Base-by-base conservation (phyloP, 371 early-diverging fungal species). In the Apophysomyces elegans region DNA sequence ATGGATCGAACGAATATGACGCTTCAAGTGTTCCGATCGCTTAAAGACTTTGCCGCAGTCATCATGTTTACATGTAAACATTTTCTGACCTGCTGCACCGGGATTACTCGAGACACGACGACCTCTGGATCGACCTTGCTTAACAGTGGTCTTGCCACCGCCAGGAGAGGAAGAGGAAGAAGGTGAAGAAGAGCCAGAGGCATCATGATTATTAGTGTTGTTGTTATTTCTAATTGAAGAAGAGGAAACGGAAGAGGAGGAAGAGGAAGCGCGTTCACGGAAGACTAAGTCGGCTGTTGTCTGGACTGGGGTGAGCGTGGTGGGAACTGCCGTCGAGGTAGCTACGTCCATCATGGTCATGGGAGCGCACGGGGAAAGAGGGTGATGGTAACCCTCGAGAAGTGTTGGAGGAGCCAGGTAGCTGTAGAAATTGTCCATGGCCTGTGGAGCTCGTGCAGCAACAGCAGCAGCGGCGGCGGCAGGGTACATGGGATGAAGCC, bases 11-110 rank as follows among this genome's bases (percentile, higher is more conserved):
- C 89, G 80, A 36, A 84, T 78, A 69, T 93, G 94, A 9, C 96
- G 78, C 72, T 91, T 90, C 60, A 94, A 77, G 74, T 94, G 93
- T 72, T 94, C 94, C 61, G 84, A 87, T 9, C 94, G 82, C 78
- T 93, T 93, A 73, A 94, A 96, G 41, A 85, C 82, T 50, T 90
- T 84, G 57, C 86, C 86, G 67, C 96, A 95, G 37, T 79, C 80
- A 21, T 74, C 78, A 65, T 78, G 70, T 1, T 72, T 72, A 66
- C 88, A 87, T 0, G 75, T 73, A 64, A 83, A 83, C 68, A 83
- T 72, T 45, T 83, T 83, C 56, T 62, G 63, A 13, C 78, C 75
- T 37, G 68, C 66, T 56, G 60, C 66, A 26, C 45, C 58, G n/a
- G 72, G 72, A 50, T 77, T 71, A 36, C 71, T 73, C 12, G 79